Evolutionary conservation across 805 yeast genomes (phyloP), one percentile per base, ranked within the genome.

Genomic region (Pichia ethanolica): DNA sequence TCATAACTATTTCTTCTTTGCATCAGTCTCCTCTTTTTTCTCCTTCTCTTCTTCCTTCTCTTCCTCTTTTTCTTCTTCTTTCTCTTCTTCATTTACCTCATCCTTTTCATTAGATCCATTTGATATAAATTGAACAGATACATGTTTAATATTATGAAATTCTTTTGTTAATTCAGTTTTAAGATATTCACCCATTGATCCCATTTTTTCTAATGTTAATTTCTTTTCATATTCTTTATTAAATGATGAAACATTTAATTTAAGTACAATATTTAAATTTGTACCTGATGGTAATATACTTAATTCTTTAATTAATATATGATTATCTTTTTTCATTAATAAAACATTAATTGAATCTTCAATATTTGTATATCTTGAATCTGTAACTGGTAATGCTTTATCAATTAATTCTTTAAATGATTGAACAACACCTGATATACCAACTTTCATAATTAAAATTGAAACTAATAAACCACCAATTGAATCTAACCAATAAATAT

Each of bases 391-490:
- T 37, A 83, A 67, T 3, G 91, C 83, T 54, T 80, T 77, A 60
- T 91, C 99, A 33, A 88, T 74, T 42, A 91, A 70, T 62, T 91
- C 98, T 52, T 75, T 75, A 59, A 83, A 74, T 0, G 97, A 80
- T 30, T 75, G 74, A 51, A 74, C 71, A 57, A 86, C 79, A 30
- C 96, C 90, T 3, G 78, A 76, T 65, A 79, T 75, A 35, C 98
- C 98, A 7, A 97, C 97, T 56, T 77, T 81, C 54, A 90, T 79
- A 49, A 93, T 84, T 58, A 93, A 71, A 2, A 75, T 74, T 0
- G 97, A 89, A 8, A 93, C 98, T 5, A 88, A 62, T 33, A 90
- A 65, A 0, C 98, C 99, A 53, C 98, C 99, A 49, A 89, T 76
- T 3, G 97, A 86, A 64, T 93, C 99, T 48, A 93, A 69, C 82